A percentile compares a stretch with the other conserved stretches of the same genome.
These are phyloP conservation scores for Diaporthe capsici DNA, from an alignment of 2,329 filamentous ascomycete species.

Conservation along the genomic window DNA sequence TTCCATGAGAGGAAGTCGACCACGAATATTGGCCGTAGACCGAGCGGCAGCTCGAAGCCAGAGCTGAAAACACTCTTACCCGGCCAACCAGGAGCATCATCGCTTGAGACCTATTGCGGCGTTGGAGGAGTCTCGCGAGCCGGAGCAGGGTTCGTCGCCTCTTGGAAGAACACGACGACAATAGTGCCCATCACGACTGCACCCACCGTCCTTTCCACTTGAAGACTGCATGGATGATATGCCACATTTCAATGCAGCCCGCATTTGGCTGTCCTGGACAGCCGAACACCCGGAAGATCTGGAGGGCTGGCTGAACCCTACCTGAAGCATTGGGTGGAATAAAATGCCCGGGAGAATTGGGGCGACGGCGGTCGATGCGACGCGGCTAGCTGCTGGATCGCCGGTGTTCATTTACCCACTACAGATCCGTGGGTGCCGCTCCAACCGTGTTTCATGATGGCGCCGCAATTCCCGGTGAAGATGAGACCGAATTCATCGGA, in stretches of 20 bases:
- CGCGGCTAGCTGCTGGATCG: slow-evolving; percentile 20
- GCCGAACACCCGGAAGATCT: not conserved
- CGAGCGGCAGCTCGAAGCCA: not conserved
- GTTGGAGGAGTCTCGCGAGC: not conserved
- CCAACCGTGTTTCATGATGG: slow-evolving; percentile 26
- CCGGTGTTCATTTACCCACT: slow-evolving; percentile 16
- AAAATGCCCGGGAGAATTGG: not conserved
- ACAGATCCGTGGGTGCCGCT: slow-evolving; percentile 13
- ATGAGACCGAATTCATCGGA: slow-evolving; percentile 21
- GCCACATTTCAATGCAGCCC: not conserved
- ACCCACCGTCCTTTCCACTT: not conserved
- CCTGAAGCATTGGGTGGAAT: not conserved
- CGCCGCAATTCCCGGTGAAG: slow-evolving; percentile 1
- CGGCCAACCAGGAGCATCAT: not conserved
- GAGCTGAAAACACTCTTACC: not conserved
- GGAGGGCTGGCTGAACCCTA: not conserved
- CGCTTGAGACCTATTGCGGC: not conserved
- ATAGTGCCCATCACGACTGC: not conserved
- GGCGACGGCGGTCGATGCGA: slow-evolving; percentile 12
- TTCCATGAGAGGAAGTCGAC: not conserved
- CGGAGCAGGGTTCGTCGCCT: not conserved
- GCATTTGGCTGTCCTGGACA: not conserved
- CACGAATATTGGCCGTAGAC: not conserved
- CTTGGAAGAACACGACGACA: not conserved
- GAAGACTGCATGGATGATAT: not conserved